phyloP scores from a whole-genome alignment of 768 basidiomycete genomes.

The Mycena amicta region DNA sequence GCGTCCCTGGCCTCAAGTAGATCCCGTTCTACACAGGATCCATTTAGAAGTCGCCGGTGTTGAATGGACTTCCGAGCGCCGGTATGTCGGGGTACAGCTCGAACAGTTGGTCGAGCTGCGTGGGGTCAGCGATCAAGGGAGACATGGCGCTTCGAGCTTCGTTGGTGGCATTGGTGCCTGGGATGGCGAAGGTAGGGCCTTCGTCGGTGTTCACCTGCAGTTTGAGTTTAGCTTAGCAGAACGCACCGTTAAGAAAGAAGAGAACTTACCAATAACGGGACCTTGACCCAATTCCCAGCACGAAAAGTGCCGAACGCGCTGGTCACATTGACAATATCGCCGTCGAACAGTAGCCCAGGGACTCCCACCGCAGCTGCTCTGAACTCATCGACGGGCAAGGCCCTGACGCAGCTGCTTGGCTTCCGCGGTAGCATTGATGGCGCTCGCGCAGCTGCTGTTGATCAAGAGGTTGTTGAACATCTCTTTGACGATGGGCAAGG shows the following conservation, averaged over 20 bases:
- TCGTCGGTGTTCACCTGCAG: not conserved
- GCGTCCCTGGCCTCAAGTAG: not conserved
- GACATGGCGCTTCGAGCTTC: not conserved
- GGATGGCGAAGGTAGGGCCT: not conserved
- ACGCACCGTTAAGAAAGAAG: not conserved
- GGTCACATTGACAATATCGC: not conserved
- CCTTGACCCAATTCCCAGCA: not conserved
- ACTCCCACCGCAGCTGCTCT: not conserved
- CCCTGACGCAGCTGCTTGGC: not conserved
- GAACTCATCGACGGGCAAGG: not conserved
- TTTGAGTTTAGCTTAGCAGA: not conserved
- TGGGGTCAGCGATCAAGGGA: not conserved
- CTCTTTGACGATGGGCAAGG: not conserved
- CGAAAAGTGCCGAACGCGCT: not conserved
- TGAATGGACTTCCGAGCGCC: constrained; percentile 7
- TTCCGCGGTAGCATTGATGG: not conserved
- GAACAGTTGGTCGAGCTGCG: not conserved
- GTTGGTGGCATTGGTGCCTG: not conserved
- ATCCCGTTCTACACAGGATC: not conserved
- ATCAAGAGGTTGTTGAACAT: not conserved
- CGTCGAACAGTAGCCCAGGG: not conserved
- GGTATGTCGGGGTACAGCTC: constrained; percentile 3
- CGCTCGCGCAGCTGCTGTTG: not conserved
- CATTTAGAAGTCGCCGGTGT: constrained; percentile 6
- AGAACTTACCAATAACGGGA: not conserved